Evolutionary conservation across 345 rosid species (phyloP), one percentile per base, ranked within the genome.

Genomic region (Pugionium dolabratum): DNA sequence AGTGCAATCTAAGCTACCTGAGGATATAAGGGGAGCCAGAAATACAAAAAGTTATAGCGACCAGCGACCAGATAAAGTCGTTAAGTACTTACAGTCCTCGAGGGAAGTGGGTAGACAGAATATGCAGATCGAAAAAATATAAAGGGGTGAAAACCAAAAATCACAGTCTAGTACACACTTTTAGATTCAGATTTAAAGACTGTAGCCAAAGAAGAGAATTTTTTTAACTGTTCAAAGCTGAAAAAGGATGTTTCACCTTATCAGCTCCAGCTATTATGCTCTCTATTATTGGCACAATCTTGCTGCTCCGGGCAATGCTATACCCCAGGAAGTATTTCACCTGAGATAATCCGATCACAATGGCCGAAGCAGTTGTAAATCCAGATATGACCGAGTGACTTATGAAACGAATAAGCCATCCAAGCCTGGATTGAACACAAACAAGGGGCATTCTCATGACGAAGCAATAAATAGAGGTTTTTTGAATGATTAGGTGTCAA

Each of bases 301-400:
- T 78, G 82, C 90, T 87, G 72, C 96, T 91, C 64, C 88, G 78
- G 8, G 79, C 90, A 59, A 95, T 67, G 52, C 66, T 73, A 80
- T 95, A 95, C 65, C 99, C 97, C 80, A 95, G 76, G 75, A 95
- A 91, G 61, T 95, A 95, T 79, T 95, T 95, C n/a, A 80, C 82
- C 78, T 95, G 97, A 56, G 99, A 91, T 57, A 95, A 76, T 18
- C 83, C 99, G 81, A 91, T 95, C 62, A 91, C 97, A 72, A 95
- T 81, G 72, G 99, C 99, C 1, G 99, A 95, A 71, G 97, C 89
- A 29, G 81, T 79, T 50, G 97, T 95, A 78, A 95, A 95, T 71
- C 97, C 99, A 79, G 99, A 95, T 69, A 91, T 95, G 67, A 95
- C 99, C 42, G 99, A 88, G 78, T 89, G 99, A 74, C 99, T 91